phyloP scores from a whole-genome alignment of 768 basidiomycete species.

The Mrakia frigida region DNA sequence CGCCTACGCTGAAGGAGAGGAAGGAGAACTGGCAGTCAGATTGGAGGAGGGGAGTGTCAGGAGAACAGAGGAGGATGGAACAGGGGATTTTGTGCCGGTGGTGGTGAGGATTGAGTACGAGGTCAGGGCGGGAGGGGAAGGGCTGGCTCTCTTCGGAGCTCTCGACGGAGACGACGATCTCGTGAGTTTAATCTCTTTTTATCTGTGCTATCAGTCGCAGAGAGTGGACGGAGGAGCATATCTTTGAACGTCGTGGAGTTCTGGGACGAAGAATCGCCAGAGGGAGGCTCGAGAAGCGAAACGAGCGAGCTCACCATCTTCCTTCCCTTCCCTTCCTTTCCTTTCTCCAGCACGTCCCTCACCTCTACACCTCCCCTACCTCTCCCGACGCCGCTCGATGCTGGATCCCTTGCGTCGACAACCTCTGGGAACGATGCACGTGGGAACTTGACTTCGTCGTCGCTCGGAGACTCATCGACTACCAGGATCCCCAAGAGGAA shows the following conservation, averaged over 20 bases:
- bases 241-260: too few species aligned
- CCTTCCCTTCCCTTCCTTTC: not conserved
- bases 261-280: not conserved
- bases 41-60: slow-evolving; percentile 50
- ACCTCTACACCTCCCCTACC: slow-evolving; percentile 82
- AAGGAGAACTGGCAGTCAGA: slow-evolving; percentile 88
- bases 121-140: slow-evolving; percentile 27
- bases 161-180: slow-evolving; percentile 25
- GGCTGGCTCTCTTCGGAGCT: slow-evolving; percentile 26
- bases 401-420: slow-evolving; percentile 98
- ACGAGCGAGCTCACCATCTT: not conserved
- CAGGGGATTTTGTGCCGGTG: slow-evolving; percentile 22
- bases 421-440: slow-evolving; percentile 89
- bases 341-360: slow-evolving; percentile 50
- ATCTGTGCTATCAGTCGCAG: not conserved
- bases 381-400: slow-evolving; percentile 87
- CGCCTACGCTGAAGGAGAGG: slow-evolving; percentile 82
- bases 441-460: slow-evolving; percentile 99
- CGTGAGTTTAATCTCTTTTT: not conserved
- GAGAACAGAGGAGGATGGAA: not conserved
- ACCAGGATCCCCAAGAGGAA: slow-evolving; percentile 48
- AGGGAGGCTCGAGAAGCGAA: not conserved
- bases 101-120: slow-evolving; percentile 28
- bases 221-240: not conserved
- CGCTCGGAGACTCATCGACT: slow-evolving; percentile 48